A percentile compares a stretch with the other conserved stretches of the same genome.
phyloP scores from a whole-genome alignment of 306 rosid genomes.

The Begonia loranthoides region DNA sequence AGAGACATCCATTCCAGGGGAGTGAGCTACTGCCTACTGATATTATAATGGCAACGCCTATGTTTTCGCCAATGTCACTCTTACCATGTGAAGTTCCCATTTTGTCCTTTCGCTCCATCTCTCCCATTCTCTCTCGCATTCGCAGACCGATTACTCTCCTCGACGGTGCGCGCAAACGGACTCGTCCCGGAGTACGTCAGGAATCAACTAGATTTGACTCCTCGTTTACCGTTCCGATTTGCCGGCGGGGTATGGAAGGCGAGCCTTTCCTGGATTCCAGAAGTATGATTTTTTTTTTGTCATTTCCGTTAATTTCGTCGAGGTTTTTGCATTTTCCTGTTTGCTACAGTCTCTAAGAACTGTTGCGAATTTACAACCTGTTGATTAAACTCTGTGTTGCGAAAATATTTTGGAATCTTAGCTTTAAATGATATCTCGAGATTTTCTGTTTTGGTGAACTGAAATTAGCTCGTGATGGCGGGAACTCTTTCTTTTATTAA shows the following conservation, averaged over 20 bases:
- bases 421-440: not conserved
- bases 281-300: not conserved
- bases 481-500: not conserved
- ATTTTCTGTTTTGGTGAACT: not conserved
- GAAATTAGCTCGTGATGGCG: not conserved
- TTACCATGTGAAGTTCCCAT: conserved; percentile 27
- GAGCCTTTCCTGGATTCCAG: conserved; percentile 32
- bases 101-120: conserved; percentile 9
- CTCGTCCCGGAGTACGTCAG: conserved; percentile 24
- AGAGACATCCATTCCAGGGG: too few relatives aligned
- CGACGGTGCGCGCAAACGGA: conserved; percentile 13
- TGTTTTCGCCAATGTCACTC: conserved; percentile 23
- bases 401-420: not conserved
- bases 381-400: not conserved
- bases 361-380: too few relatives aligned
- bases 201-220: conserved; percentile 23
- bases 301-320: not conserved
- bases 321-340: not conserved
- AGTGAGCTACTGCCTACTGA: too few relatives aligned
- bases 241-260: conserved; percentile 21
- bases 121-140: conserved; percentile 8
- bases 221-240: conserved; percentile 30
- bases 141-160: conserved; percentile 8
- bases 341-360: too few relatives aligned
- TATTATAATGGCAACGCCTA: conserved; percentile 15